Base-by-base conservation (phyloP, 768 basidiomycete genomes). In the Cyathus striatus region DNA sequence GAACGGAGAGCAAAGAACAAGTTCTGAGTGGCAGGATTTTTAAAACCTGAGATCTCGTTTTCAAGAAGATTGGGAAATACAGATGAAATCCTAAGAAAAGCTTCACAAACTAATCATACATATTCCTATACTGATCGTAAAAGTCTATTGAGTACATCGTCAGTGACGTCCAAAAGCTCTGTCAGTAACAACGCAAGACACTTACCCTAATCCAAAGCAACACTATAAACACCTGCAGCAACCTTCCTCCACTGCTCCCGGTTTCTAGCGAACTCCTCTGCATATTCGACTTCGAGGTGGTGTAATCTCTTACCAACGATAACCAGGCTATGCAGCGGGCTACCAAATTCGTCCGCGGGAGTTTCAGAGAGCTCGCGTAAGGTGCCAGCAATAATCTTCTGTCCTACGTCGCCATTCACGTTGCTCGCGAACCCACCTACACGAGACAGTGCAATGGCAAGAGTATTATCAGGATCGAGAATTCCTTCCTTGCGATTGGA, bases 281-380 rank as follows among this genome's bases (percentile, higher is more conserved):
- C 90, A 62, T 88, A 99, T 52, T 94, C 90, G 9, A 89, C 78
- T 62, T 98, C 96, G 9, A 98, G 73, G 43, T 90, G 89, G 58
- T 99, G 96, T 38, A 98, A 64, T 44, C 90, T 70, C 62, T 79
- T 88, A 1, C 96, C 95, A 12, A 97, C 87, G 42, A 98, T 85
- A 14, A 99, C 81, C 25, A 98, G 69, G 56, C 85, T 88, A 58
- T 99, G 96, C 46, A 99, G 62, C 1, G 96, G 96, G 18, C 83
- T 70, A 1, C 96, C 96, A 52, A 82, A 98, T 4, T 68, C 68
- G 5, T 83, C 81, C 33, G 75, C 64, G 0, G 84, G 75, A 27
- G 84, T 76, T 22, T 60, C 55, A 2, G 76, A 59, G 10, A 98
- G 75, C 55, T 95, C 87, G 2, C 71, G 63, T 1, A 99, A 73